These are phyloP conservation scores for Hygrophila difformis DNA, from an alignment of 257 asterid genomes.

Conservation along the genomic window DNA sequence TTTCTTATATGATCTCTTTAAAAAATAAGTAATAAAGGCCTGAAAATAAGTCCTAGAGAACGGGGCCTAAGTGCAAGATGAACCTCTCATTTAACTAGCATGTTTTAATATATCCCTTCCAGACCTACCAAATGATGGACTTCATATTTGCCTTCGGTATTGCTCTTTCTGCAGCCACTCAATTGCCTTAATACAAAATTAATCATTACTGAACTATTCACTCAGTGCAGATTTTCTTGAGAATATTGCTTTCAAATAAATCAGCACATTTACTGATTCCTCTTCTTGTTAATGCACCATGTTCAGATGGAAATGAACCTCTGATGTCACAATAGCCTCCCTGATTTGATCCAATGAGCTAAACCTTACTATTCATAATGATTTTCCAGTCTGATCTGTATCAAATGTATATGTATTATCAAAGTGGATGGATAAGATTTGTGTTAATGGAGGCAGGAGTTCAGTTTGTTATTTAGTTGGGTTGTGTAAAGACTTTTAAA, in stretches of 20 bases:
- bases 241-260: neutral
- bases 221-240: neutral
- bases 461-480: conserved; percentile 11
- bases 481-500: conserved; percentile 23
- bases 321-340: neutral
- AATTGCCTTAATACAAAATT: neutral
- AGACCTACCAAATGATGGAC: neutral
- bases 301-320: neutral
- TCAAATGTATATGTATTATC: neutral
- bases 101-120: neutral
- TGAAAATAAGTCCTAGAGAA: no score
- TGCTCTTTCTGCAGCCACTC: neutral
- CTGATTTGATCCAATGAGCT: neutral
- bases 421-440: neutral
- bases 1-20: no score
- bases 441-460: conserved; percentile 4
- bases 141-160: neutral
- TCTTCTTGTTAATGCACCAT: neutral
- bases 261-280: neutral
- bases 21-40: no score
- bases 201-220: neutral
- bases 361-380: no score
- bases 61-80: no score
- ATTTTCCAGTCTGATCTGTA: no score
- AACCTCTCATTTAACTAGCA: conserved; percentile 1